Evolutionary conservation across 768 basidiomycete species (phyloP), one percentile per base, ranked within the genome.

Genomic region (Imleria badia): DNA sequence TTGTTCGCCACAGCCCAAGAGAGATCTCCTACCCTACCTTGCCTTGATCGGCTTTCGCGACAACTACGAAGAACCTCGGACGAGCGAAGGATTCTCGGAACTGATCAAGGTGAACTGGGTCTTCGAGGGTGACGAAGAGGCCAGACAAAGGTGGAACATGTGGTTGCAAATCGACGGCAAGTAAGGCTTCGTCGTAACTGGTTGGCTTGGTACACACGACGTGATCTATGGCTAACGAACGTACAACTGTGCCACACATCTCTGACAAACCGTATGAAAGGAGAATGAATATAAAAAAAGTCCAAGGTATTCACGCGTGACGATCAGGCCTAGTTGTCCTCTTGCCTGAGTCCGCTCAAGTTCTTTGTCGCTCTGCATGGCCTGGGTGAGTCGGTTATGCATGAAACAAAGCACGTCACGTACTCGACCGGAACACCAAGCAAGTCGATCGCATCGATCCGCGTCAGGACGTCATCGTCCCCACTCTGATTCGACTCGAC

Each of bases 81-180:
- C 73, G 13, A 69, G 72, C 0, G 95, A 97, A 69, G 95, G 93
- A 0, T 91, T 92, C 61, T 66, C 78, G 6, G 87, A 93, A 61
- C 78, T 97, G 42, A 84, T 80, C 63, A 80, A 76, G 41, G 82
- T 98, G 17, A 86, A 91, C 55, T 96, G 90, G 84, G 73, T 81
- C 19, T 94, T 93, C 54, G 78, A 86, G 45, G 94, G 94, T 1
- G 78, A 75, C 9, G 86, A 85, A 45, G 88, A 87, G 56, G 89
- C 92, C 61, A 77, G 74, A 52, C 76, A 64, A 52, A 72, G 78
- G 51, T 98, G 94, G 94, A 80, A 78, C 46, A 89, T 87, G 84
- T 94, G 92, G 91, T 76, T 92, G 63, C 88, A 91, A 64, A 78
- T 91, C 23, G 84, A 87, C 59, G 86, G 86, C 33, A 86, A 85